Evolutionary conservation across 345 rosid species (phyloP), one percentile per base, ranked within the genome.

Genomic region (Abelmoschus esculentus): DNA sequence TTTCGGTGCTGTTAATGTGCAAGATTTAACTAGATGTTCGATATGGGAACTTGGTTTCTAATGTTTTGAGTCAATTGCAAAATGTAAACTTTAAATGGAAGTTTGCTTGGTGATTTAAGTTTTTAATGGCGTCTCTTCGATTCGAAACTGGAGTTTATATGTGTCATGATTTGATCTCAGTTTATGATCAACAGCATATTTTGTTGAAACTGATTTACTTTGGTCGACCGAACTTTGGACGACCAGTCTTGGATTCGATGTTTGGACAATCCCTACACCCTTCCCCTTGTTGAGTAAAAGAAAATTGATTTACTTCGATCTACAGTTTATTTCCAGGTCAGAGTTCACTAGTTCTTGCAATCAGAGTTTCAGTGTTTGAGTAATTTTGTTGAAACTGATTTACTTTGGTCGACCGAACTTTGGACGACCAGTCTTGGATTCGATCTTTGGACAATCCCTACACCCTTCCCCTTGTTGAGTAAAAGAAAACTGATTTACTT

Each of bases 91-190:
- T 3, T 40, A 15, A 11, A 52, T 3, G 53, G 36, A 38, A 26
- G 64, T 57, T 57, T 57, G 52, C 52, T 54, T 69, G 54, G 54
- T 69, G 52, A 38, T 69, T 56, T 22, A 18, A 36, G 40, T 38
- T 69, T 40, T 3, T 40, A 38, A 22, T 26, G 64, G 11, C 11
- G 44, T 40, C 44, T 40, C 42, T 38, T 38, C 10, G 8, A 38
- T 38, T 3, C 2, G 10, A 40, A 40, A 40, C 44, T 40, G 7
- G 44, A 40, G 44, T 9, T 12, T 67, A 26, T 2, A 17, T 28
- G 9, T 52, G 26, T 31, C n/a, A 11, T 19, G 18, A 54, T n/a
- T 67, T 34, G 52, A 18, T 52, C 17, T 13, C 28, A 31, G 29
- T 54, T 54, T 54, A 4, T 28, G 12, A 6, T 44, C 34, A 44